Conservation (phyloP, 1,139 yeast species). For the Meyerozyma elateridarum region DNA sequence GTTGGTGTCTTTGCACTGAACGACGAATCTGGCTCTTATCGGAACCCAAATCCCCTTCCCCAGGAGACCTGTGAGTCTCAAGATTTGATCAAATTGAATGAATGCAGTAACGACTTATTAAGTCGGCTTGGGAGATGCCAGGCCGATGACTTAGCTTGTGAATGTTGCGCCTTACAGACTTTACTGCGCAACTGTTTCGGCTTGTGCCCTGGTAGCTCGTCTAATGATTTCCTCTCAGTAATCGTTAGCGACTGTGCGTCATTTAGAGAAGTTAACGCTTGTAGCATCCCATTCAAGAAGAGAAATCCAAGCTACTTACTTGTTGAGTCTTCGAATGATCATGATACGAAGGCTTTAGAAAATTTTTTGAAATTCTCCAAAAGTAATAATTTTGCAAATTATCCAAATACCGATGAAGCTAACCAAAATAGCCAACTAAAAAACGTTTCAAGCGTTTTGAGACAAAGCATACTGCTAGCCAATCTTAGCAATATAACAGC, state of each 20-base stretch:
- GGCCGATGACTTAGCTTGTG: slow-evolving; percentile 51
- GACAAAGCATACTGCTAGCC: too few species aligned
- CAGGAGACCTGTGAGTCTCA: slow-evolving; percentile 34
- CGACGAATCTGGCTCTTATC: slow-evolving; percentile 37
- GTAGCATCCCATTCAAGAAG: slow-evolving; percentile 46
- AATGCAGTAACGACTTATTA: slow-evolving; percentile 44
- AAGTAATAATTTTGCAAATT: too few species aligned
- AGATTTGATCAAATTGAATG: slow-evolving; percentile 37
- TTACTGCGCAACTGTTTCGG: slow-evolving; percentile 42
- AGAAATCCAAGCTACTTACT: slow-evolving; percentile 16
- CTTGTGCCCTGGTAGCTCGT: slow-evolving; percentile 45
- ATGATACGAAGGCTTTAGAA: too few species aligned
- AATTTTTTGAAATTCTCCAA: too few species aligned
- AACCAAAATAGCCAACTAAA: too few species aligned
- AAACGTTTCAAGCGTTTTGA: too few species aligned
- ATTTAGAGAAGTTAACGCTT: slow-evolving; percentile 47
- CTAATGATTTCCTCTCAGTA: slow-evolving; percentile 43
- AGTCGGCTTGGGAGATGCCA: slow-evolving; percentile 43
- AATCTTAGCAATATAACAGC: too few species aligned
- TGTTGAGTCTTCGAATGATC: too few species aligned
- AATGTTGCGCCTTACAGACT: slow-evolving; percentile 51
- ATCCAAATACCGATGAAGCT: too few species aligned
- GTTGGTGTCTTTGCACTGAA: background rate
- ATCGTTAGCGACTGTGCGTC: slow-evolving; percentile 42
- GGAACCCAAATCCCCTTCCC: slow-evolving; percentile 44